A percentile compares a stretch with the other conserved stretches of the same genome.
phyloP scores from a whole-genome alignment of 176 grass and related monocot species.

The Musa beccarii region DNA sequence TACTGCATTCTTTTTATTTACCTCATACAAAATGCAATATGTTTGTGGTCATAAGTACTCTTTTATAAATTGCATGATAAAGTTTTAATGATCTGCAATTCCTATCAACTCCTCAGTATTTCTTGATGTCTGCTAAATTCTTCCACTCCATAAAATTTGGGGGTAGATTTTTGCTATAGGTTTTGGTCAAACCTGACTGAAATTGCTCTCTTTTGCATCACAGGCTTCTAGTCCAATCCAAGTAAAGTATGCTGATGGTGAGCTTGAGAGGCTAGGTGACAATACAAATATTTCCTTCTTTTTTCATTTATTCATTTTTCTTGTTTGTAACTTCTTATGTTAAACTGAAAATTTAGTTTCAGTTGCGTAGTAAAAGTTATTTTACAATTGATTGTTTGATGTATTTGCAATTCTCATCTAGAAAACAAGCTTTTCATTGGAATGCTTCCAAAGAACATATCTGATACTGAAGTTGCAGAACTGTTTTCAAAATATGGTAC shows the following conservation, averaged over 20 bases:
- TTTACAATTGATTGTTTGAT: neutral
- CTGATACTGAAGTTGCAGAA: conserved; percentile 57
- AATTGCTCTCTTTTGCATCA: conserved; percentile 5
- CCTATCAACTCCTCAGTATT: neutral
- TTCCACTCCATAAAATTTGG: neutral
- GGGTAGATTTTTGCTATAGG: neutral
- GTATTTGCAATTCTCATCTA: conserved; percentile 19
- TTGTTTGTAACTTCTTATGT: conserved; percentile 4
- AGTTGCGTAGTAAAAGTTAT: neutral
- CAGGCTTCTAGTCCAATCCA: conserved; percentile 98
- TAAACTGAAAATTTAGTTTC: neutral
- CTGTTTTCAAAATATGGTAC: conserved; percentile 86
- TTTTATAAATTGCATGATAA: too few species aligned
- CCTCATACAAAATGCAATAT: neutral
- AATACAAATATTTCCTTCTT: neutral
- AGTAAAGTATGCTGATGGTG: conserved; percentile 99
- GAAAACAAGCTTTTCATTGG: conserved; percentile 98
- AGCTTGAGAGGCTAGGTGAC: conserved; percentile 97
- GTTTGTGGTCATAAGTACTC: too few species aligned
- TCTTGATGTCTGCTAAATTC: neutral
- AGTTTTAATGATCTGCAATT: neutral
- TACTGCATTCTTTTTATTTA: neutral
- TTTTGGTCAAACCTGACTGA: neutral
- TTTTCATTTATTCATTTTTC: neutral
- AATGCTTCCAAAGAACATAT: conserved; percentile 97